Conservation (phyloP, 73 alveolate genomes). For the Breviolum minutum region DNA sequence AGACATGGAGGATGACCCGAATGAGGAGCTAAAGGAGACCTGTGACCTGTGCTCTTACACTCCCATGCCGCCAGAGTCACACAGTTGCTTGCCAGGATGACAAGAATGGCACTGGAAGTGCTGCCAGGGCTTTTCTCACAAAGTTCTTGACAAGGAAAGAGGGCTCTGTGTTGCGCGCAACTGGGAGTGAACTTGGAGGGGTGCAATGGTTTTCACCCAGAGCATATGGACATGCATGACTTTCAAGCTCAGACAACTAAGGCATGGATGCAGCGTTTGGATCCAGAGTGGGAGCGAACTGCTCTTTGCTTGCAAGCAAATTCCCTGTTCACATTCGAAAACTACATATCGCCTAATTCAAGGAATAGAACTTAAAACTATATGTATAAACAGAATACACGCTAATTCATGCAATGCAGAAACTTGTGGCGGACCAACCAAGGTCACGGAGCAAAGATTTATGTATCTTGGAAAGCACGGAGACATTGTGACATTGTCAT, state of each 20-base stretch:
- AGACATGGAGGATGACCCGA: constrained; percentile 30
- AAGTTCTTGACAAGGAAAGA: constrained; percentile 56
- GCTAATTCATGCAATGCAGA: too few species aligned
- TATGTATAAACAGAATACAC: not conserved
- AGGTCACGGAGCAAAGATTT: constrained; percentile 74
- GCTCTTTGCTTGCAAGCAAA: not conserved
- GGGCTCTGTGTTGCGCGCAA: constrained; percentile 81
- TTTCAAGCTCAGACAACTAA: not conserved
- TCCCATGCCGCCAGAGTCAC: too few species aligned
- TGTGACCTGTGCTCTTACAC: not conserved
- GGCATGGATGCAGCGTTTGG: constrained; percentile 92
- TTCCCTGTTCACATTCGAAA: not conserved
- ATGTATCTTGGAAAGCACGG: constrained; percentile 20
- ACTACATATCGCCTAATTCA: too few species aligned
- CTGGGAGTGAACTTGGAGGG: constrained; percentile 35
- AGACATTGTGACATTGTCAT: not conserved
- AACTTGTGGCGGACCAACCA: not conserved
- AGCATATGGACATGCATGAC: not conserved
- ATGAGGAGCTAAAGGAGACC: not conserved
- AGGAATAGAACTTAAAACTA: not conserved
- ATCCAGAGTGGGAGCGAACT: constrained; percentile 80
- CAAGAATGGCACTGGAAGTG: constrained; percentile 8
- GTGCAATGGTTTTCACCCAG: not conserved
- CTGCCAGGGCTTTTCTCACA: constrained; percentile 58
- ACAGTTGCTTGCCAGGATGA: not conserved